These are phyloP conservation scores for Wilcoxina mikolae DNA, from an alignment of 495 filamentous ascomycete genomes.

Conservation along the genomic window DNA sequence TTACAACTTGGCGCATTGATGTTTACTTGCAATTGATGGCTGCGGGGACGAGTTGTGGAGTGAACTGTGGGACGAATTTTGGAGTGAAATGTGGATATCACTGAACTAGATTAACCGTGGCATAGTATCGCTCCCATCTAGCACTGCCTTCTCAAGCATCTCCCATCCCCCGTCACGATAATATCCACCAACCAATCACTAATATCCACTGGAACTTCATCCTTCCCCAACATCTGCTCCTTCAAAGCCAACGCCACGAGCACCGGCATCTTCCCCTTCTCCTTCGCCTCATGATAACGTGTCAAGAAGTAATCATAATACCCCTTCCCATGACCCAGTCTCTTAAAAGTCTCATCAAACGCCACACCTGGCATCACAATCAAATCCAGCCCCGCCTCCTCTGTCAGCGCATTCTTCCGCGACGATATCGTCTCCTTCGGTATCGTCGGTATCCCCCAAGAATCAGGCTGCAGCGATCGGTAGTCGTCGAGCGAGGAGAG, in stretches of 20 bases:
- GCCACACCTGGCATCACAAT: slow-evolving; percentile 89
- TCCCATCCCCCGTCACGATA: slow-evolving; percentile 45
- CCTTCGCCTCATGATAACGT: slow-evolving; percentile 41
- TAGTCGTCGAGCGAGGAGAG: slow-evolving; percentile 60
- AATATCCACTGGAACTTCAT: slow-evolving; percentile 46
- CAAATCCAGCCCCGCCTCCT: slow-evolving; percentile 51
- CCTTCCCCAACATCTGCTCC: slow-evolving; percentile 63
- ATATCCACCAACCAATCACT: slow-evolving; percentile 55
- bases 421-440: slow-evolving; percentile 42
- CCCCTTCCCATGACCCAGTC: slow-evolving; percentile 88
- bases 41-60: no score
- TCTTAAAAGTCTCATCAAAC: slow-evolving; percentile 60
- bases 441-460: slow-evolving; percentile 85
- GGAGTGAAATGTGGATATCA: no score
- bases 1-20: no score
- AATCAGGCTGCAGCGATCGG: slow-evolving; percentile 55
- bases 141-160: slow-evolving; percentile 17
- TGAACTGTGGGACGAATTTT: no score
- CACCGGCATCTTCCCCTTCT: slow-evolving; percentile 41
- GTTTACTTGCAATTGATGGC: no score
- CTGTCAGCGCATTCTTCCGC: slow-evolving; percentile 54
- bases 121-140: neutral
- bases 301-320: slow-evolving; percentile 91
- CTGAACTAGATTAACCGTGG: no score
- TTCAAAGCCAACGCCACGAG: slow-evolving; percentile 69